phyloP scores from a whole-genome alignment of 1,284 basidiomycete species.

The Leccinum solheimii region DNA sequence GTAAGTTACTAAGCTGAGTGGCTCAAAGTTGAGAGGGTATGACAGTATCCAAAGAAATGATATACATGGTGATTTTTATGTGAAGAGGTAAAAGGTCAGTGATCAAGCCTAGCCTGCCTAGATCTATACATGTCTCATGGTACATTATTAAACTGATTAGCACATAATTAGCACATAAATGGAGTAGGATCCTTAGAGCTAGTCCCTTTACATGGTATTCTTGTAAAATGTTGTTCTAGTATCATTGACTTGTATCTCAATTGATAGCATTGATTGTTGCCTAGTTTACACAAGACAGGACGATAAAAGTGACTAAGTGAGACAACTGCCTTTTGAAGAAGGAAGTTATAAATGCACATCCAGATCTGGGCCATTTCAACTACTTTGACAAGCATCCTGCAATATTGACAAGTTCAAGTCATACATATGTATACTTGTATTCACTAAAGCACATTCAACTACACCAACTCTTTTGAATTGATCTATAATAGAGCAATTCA shows the following conservation, averaged over 20 bases:
- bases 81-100: too few relatives aligned
- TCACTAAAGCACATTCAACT: not conserved
- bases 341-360: not conserved
- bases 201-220: not conserved
- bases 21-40: too few relatives aligned
- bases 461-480: conserved; percentile 27
- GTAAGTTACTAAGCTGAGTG: too few relatives aligned
- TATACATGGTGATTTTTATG: too few relatives aligned
- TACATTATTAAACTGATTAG: too few relatives aligned
- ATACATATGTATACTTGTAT: not conserved
- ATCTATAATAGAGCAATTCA: conserved; percentile 85
- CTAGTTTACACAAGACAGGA: not conserved
- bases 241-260: not conserved
- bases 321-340: not conserved
- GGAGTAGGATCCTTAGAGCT: too few relatives aligned
- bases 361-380: not conserved
- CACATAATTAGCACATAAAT: not conserved
- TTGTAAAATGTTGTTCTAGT: not conserved
- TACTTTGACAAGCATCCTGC: not conserved
- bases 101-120: too few relatives aligned
- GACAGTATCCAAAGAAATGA: too few relatives aligned
- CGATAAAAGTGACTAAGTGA: not conserved
- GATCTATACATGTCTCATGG: too few relatives aligned
- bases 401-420: not conserved
- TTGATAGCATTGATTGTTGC: not conserved